phyloP scores from a whole-genome alignment of 1,139 yeast species.

The Blastobotrys serpentis region DNA sequence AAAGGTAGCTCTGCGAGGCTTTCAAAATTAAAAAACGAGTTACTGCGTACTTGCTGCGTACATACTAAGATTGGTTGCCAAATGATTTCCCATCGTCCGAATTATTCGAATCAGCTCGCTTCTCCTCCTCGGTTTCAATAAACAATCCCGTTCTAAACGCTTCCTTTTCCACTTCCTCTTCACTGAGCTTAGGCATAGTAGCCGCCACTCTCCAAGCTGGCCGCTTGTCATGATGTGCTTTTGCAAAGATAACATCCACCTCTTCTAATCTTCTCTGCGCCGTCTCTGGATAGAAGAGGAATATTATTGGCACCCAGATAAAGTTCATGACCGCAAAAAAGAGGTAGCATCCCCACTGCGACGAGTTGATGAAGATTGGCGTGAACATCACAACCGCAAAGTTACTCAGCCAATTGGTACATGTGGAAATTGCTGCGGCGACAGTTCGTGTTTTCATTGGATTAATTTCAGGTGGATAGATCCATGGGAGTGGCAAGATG shows the following conservation, averaged over 20 bases:
- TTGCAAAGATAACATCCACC: conserved; percentile 55
- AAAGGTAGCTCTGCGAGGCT: no score
- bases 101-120: no score
- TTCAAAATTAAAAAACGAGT: no score
- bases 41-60: no score
- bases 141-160: conserved; percentile 31
- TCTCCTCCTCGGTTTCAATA: conserved; percentile 14
- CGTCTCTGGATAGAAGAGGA: conserved; percentile 67
- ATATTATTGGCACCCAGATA: conserved; percentile 68
- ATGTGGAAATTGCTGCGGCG: conserved; percentile 55
- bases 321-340: conserved; percentile 47
- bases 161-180: conserved; percentile 33
- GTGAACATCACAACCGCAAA: conserved; percentile 56
- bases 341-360: conserved; percentile 49
- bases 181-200: conserved; percentile 31
- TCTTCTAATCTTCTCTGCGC: conserved; percentile 63
- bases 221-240: conserved; percentile 34
- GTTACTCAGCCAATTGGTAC: conserved; percentile 53
- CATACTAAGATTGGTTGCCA: no score
- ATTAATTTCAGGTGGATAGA: conserved; percentile 44
- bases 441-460: conserved; percentile 55
- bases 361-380: conserved; percentile 48
- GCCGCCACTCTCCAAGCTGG: conserved; percentile 33
- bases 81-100: no score
- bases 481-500: conserved; percentile 51